Base-by-base conservation (phyloP, 257 asterid genomes). In the Penstemon barbatus region DNA sequence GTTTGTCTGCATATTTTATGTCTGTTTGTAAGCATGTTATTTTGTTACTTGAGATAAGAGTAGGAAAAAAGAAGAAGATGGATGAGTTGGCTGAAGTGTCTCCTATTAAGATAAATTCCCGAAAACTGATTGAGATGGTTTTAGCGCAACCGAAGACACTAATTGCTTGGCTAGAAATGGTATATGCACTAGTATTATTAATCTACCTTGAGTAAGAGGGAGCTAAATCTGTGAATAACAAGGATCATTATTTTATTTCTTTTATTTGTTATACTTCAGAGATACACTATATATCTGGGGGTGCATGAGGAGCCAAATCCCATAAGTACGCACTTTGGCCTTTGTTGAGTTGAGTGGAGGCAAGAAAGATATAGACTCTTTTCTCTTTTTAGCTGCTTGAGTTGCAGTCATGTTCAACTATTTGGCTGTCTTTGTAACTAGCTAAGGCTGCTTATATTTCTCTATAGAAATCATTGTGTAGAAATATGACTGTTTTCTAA, bases 401-500 rank as follows among this genome's bases (percentile, higher is more conserved):
- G 46, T 43, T 43, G 55, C 45, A 12, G 3, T 8, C 12, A 58
- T 45, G 57, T 37, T 59, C 65, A 12, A 57, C 61, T 41, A 12
- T 53, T 57, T 44, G 10, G 18, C 57, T 53, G 48, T 18, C 25
- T 3, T 68, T 39, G 0, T 59, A 56, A 56, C 42, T 61, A 42
- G 39, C 25, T 41, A 6, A 19, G 25, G 33, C 46, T 66, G 66
- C 58, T 57, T 74, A 49, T 61, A 57, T 43, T 50, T 57, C 67
- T 61, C 33, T 63, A 18, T 2, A 9, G 70, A 41, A 40, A 53
- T 63, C 37, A 59, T 64, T 38, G 38, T 51, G 36, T 46, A 7
- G 60, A 63, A 57, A 36, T 61, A 37, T 69, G 72, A 66, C 74
- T 68, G 67, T 65, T 61, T 78, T 40, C 67, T 48, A 44, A 57